Evolutionary conservation across 139 green algal species (phyloP).

Genomic region (Astrephomene gubernaculifera): DNA sequence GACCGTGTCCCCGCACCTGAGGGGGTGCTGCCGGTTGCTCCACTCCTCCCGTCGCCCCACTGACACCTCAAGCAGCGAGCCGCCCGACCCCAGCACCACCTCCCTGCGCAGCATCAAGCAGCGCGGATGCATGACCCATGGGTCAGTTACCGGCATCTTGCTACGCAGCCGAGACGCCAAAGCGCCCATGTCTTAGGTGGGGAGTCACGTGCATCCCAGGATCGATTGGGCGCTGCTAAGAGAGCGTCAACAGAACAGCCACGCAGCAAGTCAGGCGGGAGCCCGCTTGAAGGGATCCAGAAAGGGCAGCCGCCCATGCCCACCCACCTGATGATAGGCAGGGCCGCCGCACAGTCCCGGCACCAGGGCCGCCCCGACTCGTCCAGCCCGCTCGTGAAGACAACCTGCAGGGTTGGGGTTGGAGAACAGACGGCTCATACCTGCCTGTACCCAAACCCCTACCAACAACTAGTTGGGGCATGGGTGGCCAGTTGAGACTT

Average conservation of each 20-base stretch:
- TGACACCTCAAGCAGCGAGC: conserved; percentile 42
- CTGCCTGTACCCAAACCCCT: neutral
- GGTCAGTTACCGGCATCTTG: neutral
- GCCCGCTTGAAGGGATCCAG: neutral
- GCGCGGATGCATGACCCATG: neutral
- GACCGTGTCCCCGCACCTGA: neutral
- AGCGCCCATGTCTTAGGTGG: neutral
- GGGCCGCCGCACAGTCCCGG: conserved; percentile 8
- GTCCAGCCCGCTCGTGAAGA: conserved; percentile 7
- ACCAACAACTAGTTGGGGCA: neutral
- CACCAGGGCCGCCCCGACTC: conserved; percentile 25
- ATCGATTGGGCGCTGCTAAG: neutral
- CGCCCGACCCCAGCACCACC: neutral
- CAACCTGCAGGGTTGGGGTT: neutral
- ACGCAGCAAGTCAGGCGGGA: neutral
- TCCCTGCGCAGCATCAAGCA: conserved; percentile 26
- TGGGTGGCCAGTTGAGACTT: neutral
- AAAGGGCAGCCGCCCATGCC: neutral
- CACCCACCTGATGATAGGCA: conserved; percentile 35
- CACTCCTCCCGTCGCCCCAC: conserved; percentile 21
- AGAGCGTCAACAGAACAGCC: neutral
- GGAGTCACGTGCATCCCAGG: neutral
- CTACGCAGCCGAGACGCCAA: neutral
- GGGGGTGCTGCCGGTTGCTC: conserved; percentile 2
- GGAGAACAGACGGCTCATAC: neutral